Base-by-base conservation (phyloP, 140 eudicot genomes). In the Anethum foeniculum region DNA sequence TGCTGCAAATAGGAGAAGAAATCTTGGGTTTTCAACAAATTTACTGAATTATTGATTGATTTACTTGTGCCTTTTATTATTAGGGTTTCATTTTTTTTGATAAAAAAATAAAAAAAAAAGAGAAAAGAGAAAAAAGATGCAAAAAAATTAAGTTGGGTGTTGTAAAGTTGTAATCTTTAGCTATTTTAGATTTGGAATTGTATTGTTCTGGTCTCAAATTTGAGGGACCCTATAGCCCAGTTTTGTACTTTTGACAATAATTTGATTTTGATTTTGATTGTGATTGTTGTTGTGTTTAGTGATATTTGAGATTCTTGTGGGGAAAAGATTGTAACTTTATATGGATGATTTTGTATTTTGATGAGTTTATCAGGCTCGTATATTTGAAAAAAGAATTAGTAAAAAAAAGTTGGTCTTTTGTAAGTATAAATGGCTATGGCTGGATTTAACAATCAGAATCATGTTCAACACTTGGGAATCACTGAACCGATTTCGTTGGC, bases 401-500 rank as follows among this genome's bases (percentile, higher is more conserved):
- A 81, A 34, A 52, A 15, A 32, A 69, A 36, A 71, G 11, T 18
- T 71, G 1, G 48, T 71, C 25, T 71, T 32, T 78, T 79, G 48
- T 62, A 74, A 72, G 30, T 80, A 73, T 68, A 85, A 78, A 92
- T 92, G 94, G 89, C 87, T 79, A 81, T 80, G 86, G 75, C 85
- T 75, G 96, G 93, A 44, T 89, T 79, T 77, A 87, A 81, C 83
- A 81, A 73, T 88, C 90, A 82, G 81, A 82, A 77, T 75, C 83
- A 81, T 77, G 93, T 83, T 12, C 86, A 82, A 77, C 85, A 92
- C 60, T 49, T 89, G 73, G 98, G 98, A 76, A 88, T 94, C 41
- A 87, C 98, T 0, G 98, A 94, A 80, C 98, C 97, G 0, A 92
- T 94, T 77, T 94, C 97, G 41, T 78, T 88, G 84, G 93, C 92